These are phyloP conservation scores for Calonectria montana DNA, from an alignment of 2,329 filamentous ascomycete genomes.

Conservation along the genomic window DNA sequence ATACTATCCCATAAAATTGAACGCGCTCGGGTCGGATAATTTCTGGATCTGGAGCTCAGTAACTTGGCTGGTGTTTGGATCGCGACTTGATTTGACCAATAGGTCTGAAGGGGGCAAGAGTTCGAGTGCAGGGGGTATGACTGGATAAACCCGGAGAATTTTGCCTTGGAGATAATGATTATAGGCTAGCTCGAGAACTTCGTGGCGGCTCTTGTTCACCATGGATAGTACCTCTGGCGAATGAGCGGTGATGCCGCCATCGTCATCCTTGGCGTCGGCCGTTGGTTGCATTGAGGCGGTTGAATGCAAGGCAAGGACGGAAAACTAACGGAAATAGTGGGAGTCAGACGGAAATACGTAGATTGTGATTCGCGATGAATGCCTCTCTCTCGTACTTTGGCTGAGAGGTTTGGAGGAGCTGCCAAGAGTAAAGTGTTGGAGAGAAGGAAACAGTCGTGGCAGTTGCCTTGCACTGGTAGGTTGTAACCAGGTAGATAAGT, in stretches of 20 bases:
- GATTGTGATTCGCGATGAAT: neutral
- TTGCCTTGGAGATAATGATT: slow-evolving; percentile 26
- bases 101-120: slow-evolving; percentile 30
- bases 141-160: neutral
- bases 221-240: neutral
- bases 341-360: neutral
- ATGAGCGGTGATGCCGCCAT: neutral
- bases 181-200: slow-evolving; percentile 28
- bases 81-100: slow-evolving; percentile 16
- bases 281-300: neutral
- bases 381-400: neutral
- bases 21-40: slow-evolving; percentile 22
- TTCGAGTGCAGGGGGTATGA: slow-evolving; percentile 20
- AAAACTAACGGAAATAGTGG: neutral
- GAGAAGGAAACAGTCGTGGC: neutral
- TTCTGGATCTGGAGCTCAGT: slow-evolving; percentile 26
- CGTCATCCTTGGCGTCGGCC: neutral
- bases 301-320: neutral
- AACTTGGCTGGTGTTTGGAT: slow-evolving; percentile 11
- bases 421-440: neutral
- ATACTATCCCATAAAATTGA: slow-evolving; percentile 41
- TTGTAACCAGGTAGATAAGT: neutral
- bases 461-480: slow-evolving; percentile 9
- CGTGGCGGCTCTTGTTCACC: slow-evolving; percentile 14
- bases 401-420: neutral